Base-by-base conservation (phyloP, 176 grass and related monocot species). In the Carex cristatella region DNA sequence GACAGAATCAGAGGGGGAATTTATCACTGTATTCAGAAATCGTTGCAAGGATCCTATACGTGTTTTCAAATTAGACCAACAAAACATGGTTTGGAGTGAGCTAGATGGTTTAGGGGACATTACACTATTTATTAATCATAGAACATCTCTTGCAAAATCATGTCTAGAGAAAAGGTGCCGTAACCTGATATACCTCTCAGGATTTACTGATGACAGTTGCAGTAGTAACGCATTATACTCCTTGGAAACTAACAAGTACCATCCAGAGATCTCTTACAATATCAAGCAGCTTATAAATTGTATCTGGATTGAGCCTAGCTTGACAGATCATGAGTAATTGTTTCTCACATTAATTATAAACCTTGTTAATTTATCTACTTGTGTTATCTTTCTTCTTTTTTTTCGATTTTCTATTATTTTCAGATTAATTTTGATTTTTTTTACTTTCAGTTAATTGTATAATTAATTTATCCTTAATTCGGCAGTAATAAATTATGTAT, bases 281-380 rank as follows among this genome's bases (percentile, higher is more conserved):
- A 11, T 80, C 35, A 80, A 30, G 7, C 13, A 61, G 40, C 77
- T 55, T 16, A 13, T 61, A 3, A 80, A 61, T 10, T 80, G 77
- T 80, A 59, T 61, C 16, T 61, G 77, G 77, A 80, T 80, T 80
- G 54, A 80, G 16, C 77, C 77, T 30, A 80, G 35, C 55, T 80
- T 80, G 12, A 16, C 35, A 69, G 7, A 46, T 46, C 7, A 46
- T 7, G 44, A 46, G 7, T 46, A 46, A 46, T 46, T 46, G 40
- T 42, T 37, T 37, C 35, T 37, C 35, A 37, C 35, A 37, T 2
- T 37, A 37, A 37, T 37, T 37, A 37, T 37, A 37, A 3, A 37
- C 35, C 35, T 37, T 37, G 35, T 23, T 23, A 23, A 23, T 37
- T 37, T 37, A 37, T 37, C 35, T 37, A 37, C 35, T 3, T 37